phyloP scores from a whole-genome alignment of 371 early-diverging fungal genomes.

The Syncephalis plumigaleata region DNA sequence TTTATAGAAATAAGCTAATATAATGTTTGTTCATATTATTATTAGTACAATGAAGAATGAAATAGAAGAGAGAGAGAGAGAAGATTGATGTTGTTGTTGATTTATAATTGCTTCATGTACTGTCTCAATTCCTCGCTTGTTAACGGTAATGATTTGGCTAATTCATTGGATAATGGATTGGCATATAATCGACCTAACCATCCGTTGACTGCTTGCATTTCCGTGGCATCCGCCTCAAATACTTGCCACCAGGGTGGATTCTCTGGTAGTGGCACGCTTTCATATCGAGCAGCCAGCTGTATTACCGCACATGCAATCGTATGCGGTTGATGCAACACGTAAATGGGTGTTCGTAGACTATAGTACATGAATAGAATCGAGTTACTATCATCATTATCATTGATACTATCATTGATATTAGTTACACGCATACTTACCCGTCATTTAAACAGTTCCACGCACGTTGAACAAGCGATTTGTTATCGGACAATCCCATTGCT shows the following conservation, averaged over 20 bases:
- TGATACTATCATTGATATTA: neutral
- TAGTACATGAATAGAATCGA: neutral
- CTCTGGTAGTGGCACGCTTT: slow-evolving; percentile 41
- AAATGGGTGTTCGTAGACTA: slow-evolving; percentile 62
- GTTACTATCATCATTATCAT: neutral
- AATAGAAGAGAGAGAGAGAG: too few species aligned
- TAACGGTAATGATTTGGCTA: too few species aligned
- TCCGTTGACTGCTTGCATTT: slow-evolving; percentile 20
- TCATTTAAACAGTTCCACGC: slow-evolving; percentile 90
- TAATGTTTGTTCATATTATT: neutral
- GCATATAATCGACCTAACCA: too few species aligned
- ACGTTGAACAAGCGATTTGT: slow-evolving; percentile 47
- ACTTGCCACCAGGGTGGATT: slow-evolving; percentile 73
- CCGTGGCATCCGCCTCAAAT: slow-evolving; percentile 59
- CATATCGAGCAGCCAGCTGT: slow-evolving; percentile 58
- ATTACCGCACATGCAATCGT: slow-evolving; percentile 82
- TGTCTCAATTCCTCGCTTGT: too few species aligned
- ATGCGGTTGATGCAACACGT: slow-evolving; percentile 70
- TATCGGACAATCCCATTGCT: slow-evolving; percentile 53
- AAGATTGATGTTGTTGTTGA: too few species aligned
- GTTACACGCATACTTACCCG: slow-evolving; percentile 34
- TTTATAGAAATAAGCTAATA: neutral
- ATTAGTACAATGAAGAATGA: too few species aligned
- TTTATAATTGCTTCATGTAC: too few species aligned
- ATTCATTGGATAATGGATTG: too few species aligned